Percentiles rank a stretch among this genome's conserved stretches.
Evolutionary conservation across 495 filamentous ascomycete genomes (phyloP).

Genomic region (Annulohypoxylon stygium): DNA sequence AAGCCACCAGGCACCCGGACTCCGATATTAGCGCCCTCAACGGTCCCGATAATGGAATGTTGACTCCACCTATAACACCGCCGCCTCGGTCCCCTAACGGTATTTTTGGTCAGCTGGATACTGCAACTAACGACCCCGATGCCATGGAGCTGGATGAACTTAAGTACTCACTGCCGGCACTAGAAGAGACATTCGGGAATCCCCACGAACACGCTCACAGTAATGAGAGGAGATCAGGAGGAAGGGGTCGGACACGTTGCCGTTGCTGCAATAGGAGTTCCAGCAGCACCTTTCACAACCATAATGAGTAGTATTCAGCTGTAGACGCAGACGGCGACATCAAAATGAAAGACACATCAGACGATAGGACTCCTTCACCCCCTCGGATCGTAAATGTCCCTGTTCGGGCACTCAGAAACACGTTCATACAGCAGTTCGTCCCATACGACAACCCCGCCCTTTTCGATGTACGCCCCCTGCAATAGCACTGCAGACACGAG

Average conservation of each 20-base stretch:
- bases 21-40: conserved; percentile 26
- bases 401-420: conserved; percentile 8
- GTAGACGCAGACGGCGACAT: conserved; percentile 35
- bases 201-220: conserved; percentile 10
- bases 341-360: conserved; percentile 29
- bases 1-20: conserved; percentile 32
- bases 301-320: conserved; percentile 33
- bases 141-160: neutral
- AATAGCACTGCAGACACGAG: conserved; percentile 25
- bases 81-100: neutral
- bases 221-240: neutral
- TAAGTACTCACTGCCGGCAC: conserved; percentile 1
- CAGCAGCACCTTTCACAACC: neutral
- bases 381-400: conserved; percentile 24
- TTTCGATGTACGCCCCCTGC: conserved; percentile 30
- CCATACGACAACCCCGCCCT: conserved; percentile 48
- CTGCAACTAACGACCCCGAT: neutral
- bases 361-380: neutral
- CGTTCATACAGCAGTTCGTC: conserved; percentile 23
- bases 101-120: neutral
- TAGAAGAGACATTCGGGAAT: conserved; percentile 23
- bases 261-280: neutral
- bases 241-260: neutral
- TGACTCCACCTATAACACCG: neutral
- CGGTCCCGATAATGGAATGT: conserved; percentile 3